phyloP scores from a whole-genome alignment of 768 basidiomycete species.

The Trametopsis cervina region DNA sequence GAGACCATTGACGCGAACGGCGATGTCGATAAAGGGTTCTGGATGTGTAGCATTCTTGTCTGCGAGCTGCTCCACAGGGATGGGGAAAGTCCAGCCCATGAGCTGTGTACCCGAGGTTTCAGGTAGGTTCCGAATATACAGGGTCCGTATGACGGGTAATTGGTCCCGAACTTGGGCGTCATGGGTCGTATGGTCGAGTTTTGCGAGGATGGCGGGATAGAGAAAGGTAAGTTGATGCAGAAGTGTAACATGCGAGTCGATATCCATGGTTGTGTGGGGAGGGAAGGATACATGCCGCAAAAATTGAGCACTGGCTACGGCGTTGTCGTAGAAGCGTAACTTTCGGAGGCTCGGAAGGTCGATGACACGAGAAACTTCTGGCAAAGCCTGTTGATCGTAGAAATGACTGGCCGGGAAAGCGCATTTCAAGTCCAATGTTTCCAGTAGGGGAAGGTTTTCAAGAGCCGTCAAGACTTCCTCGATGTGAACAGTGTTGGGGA shows the following conservation, averaged over 20 bases:
- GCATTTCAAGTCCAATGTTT: not conserved
- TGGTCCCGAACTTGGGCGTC: not conserved
- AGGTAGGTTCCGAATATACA: not conserved
- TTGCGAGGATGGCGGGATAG: not conserved
- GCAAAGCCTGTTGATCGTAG: not conserved
- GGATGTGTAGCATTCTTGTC: not conserved
- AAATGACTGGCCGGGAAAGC: not conserved
- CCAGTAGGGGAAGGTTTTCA: conserved; percentile 5
- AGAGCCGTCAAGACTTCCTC: not conserved
- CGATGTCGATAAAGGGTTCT: not conserved
- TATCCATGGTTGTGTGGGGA: not conserved
- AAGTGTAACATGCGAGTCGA: not conserved
- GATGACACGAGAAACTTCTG: not conserved
- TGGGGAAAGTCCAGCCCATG: not conserved
- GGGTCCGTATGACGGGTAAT: not conserved
- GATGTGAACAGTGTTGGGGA: not conserved
- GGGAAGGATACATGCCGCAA: conserved; percentile 1
- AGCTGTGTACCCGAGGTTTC: not conserved
- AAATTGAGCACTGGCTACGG: not conserved
- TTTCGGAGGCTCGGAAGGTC: not conserved
- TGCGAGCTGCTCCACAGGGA: not conserved
- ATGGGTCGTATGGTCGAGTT: not conserved
- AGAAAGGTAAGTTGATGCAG: not conserved
- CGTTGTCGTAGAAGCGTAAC: not conserved
- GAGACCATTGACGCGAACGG: not conserved